Evolutionary conservation across 2,329 filamentous ascomycete genomes (phyloP).

Genomic region (Volutella citrinella): DNA sequence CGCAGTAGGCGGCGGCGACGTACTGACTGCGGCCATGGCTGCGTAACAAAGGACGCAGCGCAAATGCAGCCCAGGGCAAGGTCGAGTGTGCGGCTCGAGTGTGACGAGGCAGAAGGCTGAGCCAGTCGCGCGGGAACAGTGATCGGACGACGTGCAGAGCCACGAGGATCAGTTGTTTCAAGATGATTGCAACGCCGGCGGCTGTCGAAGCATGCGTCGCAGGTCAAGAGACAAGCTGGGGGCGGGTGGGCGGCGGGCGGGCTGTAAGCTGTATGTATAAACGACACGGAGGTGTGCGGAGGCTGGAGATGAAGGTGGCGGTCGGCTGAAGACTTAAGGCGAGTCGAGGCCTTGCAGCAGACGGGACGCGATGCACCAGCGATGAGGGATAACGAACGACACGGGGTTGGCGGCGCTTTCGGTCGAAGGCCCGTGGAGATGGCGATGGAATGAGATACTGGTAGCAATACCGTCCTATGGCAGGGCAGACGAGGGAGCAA

Average conservation of each 20-base stretch:
- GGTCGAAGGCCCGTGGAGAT: constrained; percentile 8
- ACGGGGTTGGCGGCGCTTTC: constrained; percentile 5
- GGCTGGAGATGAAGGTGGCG: no score
- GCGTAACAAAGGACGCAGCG: constrained; percentile 14
- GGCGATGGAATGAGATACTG: constrained; percentile 15
- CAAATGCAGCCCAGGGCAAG: constrained; percentile 5
- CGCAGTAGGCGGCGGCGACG: constrained; percentile 32
- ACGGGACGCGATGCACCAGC: no score
- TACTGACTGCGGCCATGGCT: constrained; percentile 33
- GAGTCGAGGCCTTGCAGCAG: no score
- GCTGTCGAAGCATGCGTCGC: constrained; percentile 8
- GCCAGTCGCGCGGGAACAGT: constrained; percentile 3
- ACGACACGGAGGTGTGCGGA: constrained; percentile 20
- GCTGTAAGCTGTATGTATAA: constrained; percentile 17
- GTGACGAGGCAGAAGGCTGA: constrained; percentile 9
- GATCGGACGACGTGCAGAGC: constrained; percentile 1
- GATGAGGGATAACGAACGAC: constrained; percentile 4
- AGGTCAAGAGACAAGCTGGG: constrained; percentile 2
- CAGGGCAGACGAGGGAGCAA: constrained; percentile 11
- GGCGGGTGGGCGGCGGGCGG: constrained; percentile 9
- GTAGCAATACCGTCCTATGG: constrained; percentile 5
- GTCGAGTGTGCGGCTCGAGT: constrained; percentile 6
- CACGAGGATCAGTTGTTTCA: constrained; percentile 1
- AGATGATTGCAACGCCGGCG: constrained; percentile 3
- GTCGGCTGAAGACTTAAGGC: no score